Base-by-base conservation (phyloP, 2,329 filamentous ascomycete genomes). In the Scedosporium aurantiacum region DNA sequence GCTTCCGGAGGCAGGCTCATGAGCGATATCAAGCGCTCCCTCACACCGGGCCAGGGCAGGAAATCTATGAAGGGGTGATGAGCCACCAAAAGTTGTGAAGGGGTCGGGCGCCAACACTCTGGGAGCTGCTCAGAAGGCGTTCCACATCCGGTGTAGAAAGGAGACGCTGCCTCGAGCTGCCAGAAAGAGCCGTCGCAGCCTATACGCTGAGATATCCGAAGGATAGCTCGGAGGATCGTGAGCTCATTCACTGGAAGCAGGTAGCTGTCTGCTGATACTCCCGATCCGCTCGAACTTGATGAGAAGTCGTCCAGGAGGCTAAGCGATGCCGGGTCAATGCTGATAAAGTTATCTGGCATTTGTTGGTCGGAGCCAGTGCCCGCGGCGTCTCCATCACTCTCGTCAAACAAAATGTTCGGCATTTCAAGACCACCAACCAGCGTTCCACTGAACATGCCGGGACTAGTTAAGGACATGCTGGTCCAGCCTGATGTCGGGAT, bases 1-100 rank as follows among this genome's bases (percentile, higher is more conserved):
- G 75, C 64, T 37, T 75, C 69, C 2, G 76, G 74, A 0, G 81
- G 81, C 32, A 84, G 70, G 16, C 71, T 72, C 60, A 85, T 72
- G 37, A 84, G 71, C 63, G 74, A 73, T 64, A 86, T 80, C 43
- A 82, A 69, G 62, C 78, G 78, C 63, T 83, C 78, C 6, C 82
- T 74, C 41, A 79, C 78, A 18, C 67, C 71, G 1, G 82, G 81
- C 83, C 82, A 85, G 0, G 82, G 82, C 1, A 85, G 69, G 28
- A 84, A 70, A 67, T 86, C 82, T 10, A 85, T 68, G 12, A 83
- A 62, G 1, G 83, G 82, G 65, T 85, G 82, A 64, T 85, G 82
- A 1, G 80, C 78, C 14, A 82, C 70, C 2, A 73, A 65, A 7
- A 75, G 66, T 66, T 85, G 82, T 0, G 76, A 73, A 8, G 70